These are phyloP conservation scores for Suillus luteus DNA, from an alignment of 768 basidiomycete genomes.

Conservation along the genomic window DNA sequence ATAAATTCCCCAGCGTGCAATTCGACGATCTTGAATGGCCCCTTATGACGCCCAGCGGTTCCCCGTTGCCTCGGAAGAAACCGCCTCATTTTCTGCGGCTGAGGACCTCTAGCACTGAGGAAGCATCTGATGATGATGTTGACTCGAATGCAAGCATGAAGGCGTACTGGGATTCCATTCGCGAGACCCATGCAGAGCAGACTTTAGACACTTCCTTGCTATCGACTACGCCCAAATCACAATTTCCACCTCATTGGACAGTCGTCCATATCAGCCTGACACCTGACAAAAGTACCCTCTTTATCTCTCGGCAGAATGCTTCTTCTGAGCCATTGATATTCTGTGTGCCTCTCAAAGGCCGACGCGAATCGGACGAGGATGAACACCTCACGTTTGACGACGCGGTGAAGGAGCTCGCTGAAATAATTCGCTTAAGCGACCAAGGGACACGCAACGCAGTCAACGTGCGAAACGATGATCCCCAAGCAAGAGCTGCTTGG, in stretches of 20 bases:
- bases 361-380: conserved; percentile 73
- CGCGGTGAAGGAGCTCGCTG: conserved; percentile 70
- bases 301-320: conserved; percentile 77
- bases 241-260: conserved; percentile 78
- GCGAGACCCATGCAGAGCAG: conserved; percentile 53
- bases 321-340: conserved; percentile 70
- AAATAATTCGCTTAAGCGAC: conserved; percentile 82
- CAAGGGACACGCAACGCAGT: conserved; percentile 72
- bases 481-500: conserved; percentile 72
- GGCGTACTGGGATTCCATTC: conserved; percentile 64
- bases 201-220: conserved; percentile 41
- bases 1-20: conserved; percentile 57
- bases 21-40: conserved; percentile 82
- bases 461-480: conserved; percentile 66
- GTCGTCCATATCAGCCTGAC: conserved; percentile 83
- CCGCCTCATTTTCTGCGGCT: conserved; percentile 18
- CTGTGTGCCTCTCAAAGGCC: conserved; percentile 84
- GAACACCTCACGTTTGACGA: conserved; percentile 76
- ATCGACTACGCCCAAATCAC: conserved; percentile 41
- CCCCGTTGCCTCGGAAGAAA: conserved; percentile 30
- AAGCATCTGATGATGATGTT: conserved; percentile 37
- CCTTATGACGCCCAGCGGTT: conserved; percentile 46
- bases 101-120: conserved; percentile 26
- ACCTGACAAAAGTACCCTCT: conserved; percentile 79
- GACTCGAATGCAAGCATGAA: conserved; percentile 39